Evolutionary conservation across 192 early-diverging fungal species (phyloP).

Genomic region (Backusella circina): DNA sequence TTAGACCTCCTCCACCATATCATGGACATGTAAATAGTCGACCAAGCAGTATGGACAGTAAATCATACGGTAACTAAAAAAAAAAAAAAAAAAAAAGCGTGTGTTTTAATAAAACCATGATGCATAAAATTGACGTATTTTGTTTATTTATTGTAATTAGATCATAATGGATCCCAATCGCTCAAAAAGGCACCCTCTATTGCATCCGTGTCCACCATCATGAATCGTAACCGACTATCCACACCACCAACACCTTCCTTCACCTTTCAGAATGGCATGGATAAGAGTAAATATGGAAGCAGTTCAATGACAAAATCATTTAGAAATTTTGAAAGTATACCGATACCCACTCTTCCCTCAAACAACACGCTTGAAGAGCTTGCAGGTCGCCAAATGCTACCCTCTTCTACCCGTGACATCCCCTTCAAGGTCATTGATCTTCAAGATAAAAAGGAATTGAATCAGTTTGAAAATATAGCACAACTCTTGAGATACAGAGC

Average conservation of each 20-base stretch:
- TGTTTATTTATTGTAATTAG: too few relatives aligned
- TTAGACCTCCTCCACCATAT: background rate
- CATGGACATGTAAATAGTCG: background rate
- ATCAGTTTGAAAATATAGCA: conserved; percentile 56
- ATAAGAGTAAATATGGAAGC: conserved; percentile 20
- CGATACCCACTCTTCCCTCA: conserved; percentile 7
- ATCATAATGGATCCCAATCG: background rate
- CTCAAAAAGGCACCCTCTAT: conserved; percentile 7
- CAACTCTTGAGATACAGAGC: conserved; percentile 66
- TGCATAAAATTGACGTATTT: too few relatives aligned
- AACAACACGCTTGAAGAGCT: conserved; percentile 26
- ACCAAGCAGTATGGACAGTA: background rate
- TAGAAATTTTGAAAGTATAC: conserved; percentile 24
- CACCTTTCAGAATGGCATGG: background rate
- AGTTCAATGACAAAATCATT: conserved; percentile 25
- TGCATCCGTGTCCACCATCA: background rate
- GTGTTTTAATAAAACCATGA: background rate
- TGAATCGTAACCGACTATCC: background rate
- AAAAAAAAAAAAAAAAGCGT: too few relatives aligned
- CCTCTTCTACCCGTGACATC: conserved; percentile 44
- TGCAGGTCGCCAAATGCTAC: conserved; percentile 53
- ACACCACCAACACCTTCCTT: background rate
- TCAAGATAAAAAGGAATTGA: conserved; percentile 36
- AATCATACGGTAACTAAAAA: background rate
- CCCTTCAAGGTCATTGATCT: conserved; percentile 40